Percentiles rank a stretch among this genome's conserved stretches.
phyloP scores from a whole-genome alignment of 106 monocot genomes.

The Iris macrosiphon region DNA sequence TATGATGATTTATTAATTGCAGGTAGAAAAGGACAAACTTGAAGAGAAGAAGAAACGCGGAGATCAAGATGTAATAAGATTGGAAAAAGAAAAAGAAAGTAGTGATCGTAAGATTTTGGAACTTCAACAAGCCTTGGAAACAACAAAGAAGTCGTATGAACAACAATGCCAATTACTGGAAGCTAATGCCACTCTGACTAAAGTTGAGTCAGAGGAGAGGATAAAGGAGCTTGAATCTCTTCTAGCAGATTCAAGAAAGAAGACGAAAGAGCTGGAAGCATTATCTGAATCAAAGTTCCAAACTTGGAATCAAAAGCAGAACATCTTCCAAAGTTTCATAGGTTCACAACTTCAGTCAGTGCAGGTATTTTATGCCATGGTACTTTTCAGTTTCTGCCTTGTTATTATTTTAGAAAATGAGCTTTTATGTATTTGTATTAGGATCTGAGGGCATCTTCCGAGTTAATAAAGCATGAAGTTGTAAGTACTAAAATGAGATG shows the following conservation, averaged over 20 bases:
- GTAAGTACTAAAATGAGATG: slow-evolving; percentile 26
- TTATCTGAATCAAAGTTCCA: slow-evolving; percentile 41
- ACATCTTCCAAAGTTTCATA: slow-evolving; percentile 13
- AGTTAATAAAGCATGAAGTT: slow-evolving; percentile 44
- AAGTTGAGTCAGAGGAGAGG: slow-evolving; percentile 28
- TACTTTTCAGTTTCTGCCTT: background rate
- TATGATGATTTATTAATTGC: background rate
- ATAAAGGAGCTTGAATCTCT: slow-evolving; percentile 33
- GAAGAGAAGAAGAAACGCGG: slow-evolving; percentile 38
- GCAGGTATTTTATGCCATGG: slow-evolving; percentile 34
- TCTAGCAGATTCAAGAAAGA: slow-evolving; percentile 43
- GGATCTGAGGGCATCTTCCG: slow-evolving; percentile 43
- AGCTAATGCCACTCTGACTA: slow-evolving; percentile 23
- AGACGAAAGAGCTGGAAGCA: slow-evolving; percentile 32
- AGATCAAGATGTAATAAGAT: slow-evolving; percentile 50
- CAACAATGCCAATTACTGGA: no score
- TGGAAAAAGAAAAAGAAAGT: slow-evolving; percentile 70
- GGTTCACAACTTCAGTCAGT: slow-evolving; percentile 28
- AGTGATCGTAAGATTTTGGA: slow-evolving; percentile 43
- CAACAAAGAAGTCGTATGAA: slow-evolving; percentile 37
- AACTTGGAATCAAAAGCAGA: slow-evolving; percentile 32
- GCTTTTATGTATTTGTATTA: slow-evolving; percentile 12
- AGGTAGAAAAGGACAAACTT: slow-evolving; percentile 33
- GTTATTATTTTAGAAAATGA: background rate
- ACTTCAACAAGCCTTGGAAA: slow-evolving; percentile 50